Conservation (phyloP, 306 rosid genomes). For the Echinosophora koreensis region DNA sequence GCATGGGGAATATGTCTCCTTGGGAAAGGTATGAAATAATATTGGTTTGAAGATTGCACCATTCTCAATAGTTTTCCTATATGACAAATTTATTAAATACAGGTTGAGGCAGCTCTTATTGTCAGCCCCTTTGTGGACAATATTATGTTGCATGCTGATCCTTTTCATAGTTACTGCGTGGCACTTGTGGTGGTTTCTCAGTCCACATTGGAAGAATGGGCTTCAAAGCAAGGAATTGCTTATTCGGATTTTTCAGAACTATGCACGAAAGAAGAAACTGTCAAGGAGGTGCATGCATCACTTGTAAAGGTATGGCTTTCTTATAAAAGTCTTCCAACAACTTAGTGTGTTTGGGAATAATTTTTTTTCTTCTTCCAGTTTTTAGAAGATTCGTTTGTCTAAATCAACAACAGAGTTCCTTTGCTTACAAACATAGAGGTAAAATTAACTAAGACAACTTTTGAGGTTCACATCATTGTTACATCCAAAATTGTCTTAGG, state of each 20-base stretch:
- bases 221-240: slow-evolving; percentile 66
- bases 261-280: slow-evolving; percentile 69
- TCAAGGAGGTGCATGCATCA: slow-evolving; percentile 74
- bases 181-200: slow-evolving; percentile 89
- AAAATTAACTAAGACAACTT: slow-evolving; percentile 3
- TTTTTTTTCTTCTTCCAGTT: slow-evolving; percentile 4
- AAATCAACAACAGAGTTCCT: background rate
- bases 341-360: slow-evolving; percentile 5
- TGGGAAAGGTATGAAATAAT: slow-evolving; percentile 72
- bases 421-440: background rate
- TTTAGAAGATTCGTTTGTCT: slow-evolving; percentile 2
- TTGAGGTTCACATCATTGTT: slow-evolving; percentile 10
- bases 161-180: slow-evolving; percentile 80
- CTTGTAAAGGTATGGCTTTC: slow-evolving; percentile 64
- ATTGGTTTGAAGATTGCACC: background rate
- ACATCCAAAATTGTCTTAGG: background rate
- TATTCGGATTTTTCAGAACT: slow-evolving; percentile 60
- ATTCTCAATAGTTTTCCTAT: slow-evolving; percentile 3
- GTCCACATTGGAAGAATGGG: slow-evolving; percentile 78
- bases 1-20: slow-evolving; percentile 92
- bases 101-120: slow-evolving; percentile 87
- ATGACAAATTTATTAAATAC: slow-evolving; percentile 48
- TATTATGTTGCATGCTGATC: slow-evolving; percentile 86
- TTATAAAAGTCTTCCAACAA: slow-evolving; percentile 15
- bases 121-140: slow-evolving; percentile 78